Evolutionary conservation across 2,329 filamentous ascomycete species (phyloP).

Genomic region (Neopestalotiopsis rosae): DNA sequence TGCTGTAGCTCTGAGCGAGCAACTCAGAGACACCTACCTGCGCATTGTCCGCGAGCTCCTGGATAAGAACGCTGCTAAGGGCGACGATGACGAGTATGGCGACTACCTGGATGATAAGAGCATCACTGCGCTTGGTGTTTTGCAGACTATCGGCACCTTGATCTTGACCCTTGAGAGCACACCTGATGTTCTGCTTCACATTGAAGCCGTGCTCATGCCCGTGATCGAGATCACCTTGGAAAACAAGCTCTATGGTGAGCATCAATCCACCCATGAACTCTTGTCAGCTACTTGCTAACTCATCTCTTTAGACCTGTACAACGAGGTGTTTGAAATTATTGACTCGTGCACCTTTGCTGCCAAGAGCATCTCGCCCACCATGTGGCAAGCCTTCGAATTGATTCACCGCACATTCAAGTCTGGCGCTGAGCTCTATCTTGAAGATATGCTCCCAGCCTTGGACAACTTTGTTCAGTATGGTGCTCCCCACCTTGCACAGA

Average conservation of each 20-base stretch:
- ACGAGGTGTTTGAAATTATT: constrained; percentile 98
- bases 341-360: constrained; percentile 99
- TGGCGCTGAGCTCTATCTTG: constrained; percentile 93
- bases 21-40: constrained; percentile 93
- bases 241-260: constrained; percentile 90
- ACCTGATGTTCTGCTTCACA: constrained; percentile 90
- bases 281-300: constrained; percentile 23
- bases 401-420: constrained; percentile 98
- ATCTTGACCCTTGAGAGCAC: constrained; percentile 97
- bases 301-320: constrained; percentile 75
- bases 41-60: constrained; percentile 90
- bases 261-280: not conserved
- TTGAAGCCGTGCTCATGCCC: constrained; percentile 96
- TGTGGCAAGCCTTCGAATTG: constrained; percentile 98
- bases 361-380: constrained; percentile 91
- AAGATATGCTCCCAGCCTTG: constrained; percentile 97
- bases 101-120: constrained; percentile 98
- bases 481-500: constrained; percentile 77
- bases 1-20: constrained; percentile 93
- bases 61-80: constrained; percentile 81
- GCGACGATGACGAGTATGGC: constrained; percentile 78
- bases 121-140: constrained; percentile 92
- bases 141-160: constrained; percentile 96
- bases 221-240: constrained; percentile 95
- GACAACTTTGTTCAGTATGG: constrained; percentile 99